Percentiles rank a stretch among this genome's conserved stretches.
Conservation (phyloP, 2,329 filamentous ascomycete species). For the Penicillium olsonii region DNA sequence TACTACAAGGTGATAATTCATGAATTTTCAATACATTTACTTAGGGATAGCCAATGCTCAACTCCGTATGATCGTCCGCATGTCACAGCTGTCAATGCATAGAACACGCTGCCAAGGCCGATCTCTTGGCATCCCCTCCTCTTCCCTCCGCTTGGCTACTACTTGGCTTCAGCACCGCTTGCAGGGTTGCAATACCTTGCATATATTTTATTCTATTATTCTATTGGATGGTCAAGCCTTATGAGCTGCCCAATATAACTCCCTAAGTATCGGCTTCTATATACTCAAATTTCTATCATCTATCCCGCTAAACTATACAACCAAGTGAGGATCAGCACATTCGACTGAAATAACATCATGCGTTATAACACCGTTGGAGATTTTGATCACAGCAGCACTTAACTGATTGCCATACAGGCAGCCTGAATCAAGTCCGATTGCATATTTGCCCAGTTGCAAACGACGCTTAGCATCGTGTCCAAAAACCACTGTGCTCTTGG, state of each 20-base stretch:
- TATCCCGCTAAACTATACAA: background rate
- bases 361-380: background rate
- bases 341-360: slow-evolving; percentile 20
- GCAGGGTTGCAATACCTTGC: background rate
- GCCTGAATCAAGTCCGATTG: slow-evolving; percentile 24
- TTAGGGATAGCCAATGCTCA: too few species aligned
- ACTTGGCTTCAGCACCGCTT: background rate
- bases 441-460: slow-evolving; percentile 20
- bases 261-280: too few species aligned
- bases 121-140: background rate
- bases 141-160: background rate
- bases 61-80: too few species aligned
- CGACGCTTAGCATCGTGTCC: slow-evolving; percentile 28
- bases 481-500: slow-evolving; percentile 23
- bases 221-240: too few species aligned
- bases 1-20: too few species aligned
- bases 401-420: slow-evolving; percentile 24
- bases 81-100: too few species aligned
- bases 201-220: too few species aligned
- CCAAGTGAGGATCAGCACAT: slow-evolving; percentile 14
- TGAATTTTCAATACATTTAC: too few species aligned
- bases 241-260: too few species aligned
- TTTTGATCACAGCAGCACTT: slow-evolving; percentile 20
- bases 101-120: background rate
- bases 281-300: too few species aligned